Base-by-base conservation (phyloP, 345 rosid genomes). In the Camelina neglecta region DNA sequence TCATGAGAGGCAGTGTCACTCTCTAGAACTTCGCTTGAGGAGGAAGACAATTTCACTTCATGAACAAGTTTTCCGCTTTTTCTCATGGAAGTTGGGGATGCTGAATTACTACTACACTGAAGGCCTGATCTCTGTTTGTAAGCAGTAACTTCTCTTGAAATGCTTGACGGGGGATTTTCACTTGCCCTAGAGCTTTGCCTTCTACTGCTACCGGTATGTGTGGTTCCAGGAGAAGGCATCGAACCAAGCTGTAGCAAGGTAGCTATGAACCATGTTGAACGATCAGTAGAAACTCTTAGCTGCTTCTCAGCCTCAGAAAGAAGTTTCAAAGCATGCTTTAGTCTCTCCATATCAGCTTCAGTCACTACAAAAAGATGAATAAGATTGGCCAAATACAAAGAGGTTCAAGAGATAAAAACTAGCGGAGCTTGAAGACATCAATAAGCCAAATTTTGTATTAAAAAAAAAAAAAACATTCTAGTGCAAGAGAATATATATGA, bases 261-360 rank as follows among this genome's bases (percentile, higher is more conserved):
- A 47, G 97, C 97, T 5, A 93, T 90, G 83, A 95, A 89, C 99
- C 99, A 95, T 41, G 97, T 95, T 29, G 96, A 89, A 56, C 93
- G 96, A 70, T 95, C 97, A 61, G 80, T 95, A 64, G 93, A 86
- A 64, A 83, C 87, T 62, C 96, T 75, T 45, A 95, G 80, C 79
- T 90, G 99, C 77, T 89, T 92, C 89, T 92, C 96, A 13, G 99
- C 89, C 72, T 92, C 96, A 1, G 97, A 92, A 51, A 95, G 97
- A 78, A 95, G 89, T 87, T 88, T 95, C 74, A 95, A 73, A 35
- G 99, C 91, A 86, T 84, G 90, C 85, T 92, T 95, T 63, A 95
- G 75, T 70, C 87, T 89, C 79, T 86, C 93, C 80, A 89, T 53
- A 72, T 95, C 97, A 6, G 81, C 83, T 70, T 90, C 97, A 64